Base-by-base conservation (phyloP, 2,329 filamentous ascomycete species). In the Nothomitra cinnamomea region DNA sequence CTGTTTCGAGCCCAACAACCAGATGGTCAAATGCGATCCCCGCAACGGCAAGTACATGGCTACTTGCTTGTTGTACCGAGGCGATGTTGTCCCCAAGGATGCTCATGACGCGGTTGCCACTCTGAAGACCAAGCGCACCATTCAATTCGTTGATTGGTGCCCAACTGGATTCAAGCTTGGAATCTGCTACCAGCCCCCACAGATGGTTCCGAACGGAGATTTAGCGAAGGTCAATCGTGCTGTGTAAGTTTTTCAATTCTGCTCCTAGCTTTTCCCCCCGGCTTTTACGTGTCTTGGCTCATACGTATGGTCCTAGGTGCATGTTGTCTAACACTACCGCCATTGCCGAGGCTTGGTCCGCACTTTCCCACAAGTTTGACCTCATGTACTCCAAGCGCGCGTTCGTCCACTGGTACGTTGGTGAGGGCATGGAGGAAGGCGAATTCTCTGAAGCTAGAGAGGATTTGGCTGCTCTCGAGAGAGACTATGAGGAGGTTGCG, bases 321-420 rank as follows among this genome's bases (percentile, higher is more conserved):
- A 96, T 98, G 92, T 78, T 98, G 59, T 90, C 86, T 74, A 94
- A 98, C 80, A 98, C 92, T 63, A 98, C 92, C 53, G 90, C 92
- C 66, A 98, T 98, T 65, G 86, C 90, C 66, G 90, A 96, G 76
- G 92, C 92, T 59, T 98, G 92, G 92, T 89, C 86, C 59, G 88
- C 88, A 61, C 81, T 98, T 60, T 94, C 88, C 58, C 80, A 84
- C 80, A 98, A 98, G 77, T 98, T 98, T 77, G 92, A 98, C 68
- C 87, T 98, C 70, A 98, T 98, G 92, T 95, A 96, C 83, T 94
- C 87, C 71, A 98, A 98, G 85, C 92, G 92, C 77, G 92, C 92
- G 58, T 98, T 98, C 74, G 92, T 98, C 60, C 92, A 98, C 76
- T 98, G 92, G 92, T 98, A 96, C 66, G 92, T 98, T 67, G 92